Conservation (phyloP, 148 eudicot genomes). For the Arbutus unedo region DNA sequence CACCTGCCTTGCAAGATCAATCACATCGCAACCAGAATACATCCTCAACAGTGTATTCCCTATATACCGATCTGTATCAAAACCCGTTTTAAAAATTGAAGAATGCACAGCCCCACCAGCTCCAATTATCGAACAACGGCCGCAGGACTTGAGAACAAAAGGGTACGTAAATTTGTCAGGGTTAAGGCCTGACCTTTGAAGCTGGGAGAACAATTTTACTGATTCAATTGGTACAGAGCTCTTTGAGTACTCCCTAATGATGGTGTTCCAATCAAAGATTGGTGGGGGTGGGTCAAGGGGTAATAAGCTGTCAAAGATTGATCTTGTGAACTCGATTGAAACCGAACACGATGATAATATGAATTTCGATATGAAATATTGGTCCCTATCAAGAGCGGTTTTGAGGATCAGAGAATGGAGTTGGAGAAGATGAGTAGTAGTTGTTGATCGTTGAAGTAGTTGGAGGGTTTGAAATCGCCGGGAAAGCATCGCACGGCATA, state of each 20-base stretch:
- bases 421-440: conserved; percentile 25
- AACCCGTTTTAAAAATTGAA: conserved; percentile 32
- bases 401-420: conserved; percentile 36
- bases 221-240: conserved; percentile 35
- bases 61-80: conserved; percentile 38
- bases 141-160: conserved; percentile 52
- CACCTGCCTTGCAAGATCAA: conserved; percentile 34
- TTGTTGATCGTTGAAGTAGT: conserved; percentile 34
- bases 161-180: conserved; percentile 51
- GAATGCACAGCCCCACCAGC: conserved; percentile 45
- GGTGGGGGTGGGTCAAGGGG: conserved; percentile 36
- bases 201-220: conserved; percentile 26
- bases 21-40: conserved; percentile 29
- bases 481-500: conserved; percentile 21
- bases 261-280: conserved; percentile 35
- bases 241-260: conserved; percentile 41
- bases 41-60: conserved; percentile 40
- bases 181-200: conserved; percentile 25
- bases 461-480: conserved; percentile 32
- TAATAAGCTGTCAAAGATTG: conserved; percentile 25
- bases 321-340: conserved; percentile 25
- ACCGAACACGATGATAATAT: conserved; percentile 24
- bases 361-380: conserved; percentile 31
- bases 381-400: conserved; percentile 29
- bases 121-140: conserved; percentile 28